Evolutionary conservation across 1,139 yeast genomes (phyloP).

Genomic region (Scheffersomyces stambukii): DNA sequence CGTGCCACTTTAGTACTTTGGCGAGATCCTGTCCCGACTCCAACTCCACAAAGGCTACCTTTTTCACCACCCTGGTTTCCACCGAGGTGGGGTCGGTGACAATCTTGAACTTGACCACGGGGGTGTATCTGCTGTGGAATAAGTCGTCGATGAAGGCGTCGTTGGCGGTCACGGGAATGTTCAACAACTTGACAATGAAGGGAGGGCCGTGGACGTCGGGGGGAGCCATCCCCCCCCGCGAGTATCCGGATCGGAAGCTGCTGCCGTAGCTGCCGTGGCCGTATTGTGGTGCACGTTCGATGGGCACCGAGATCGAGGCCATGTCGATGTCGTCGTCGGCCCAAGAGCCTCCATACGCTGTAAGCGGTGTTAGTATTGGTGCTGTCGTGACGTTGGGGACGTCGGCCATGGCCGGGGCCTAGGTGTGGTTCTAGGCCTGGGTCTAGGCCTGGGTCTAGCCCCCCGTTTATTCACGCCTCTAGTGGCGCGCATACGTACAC

Average conservation of each 20-base stretch:
- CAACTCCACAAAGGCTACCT: constrained; percentile 63
- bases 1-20: constrained; percentile 44
- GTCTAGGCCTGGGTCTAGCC: too few relatives aligned
- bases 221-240: constrained; percentile 8
- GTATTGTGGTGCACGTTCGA: constrained; percentile 28
- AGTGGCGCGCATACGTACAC: constrained; percentile 47
- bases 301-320: constrained; percentile 61
- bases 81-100: constrained; percentile 41
- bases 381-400: constrained; percentile 1
- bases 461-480: too few relatives aligned
- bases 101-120: constrained; percentile 37
- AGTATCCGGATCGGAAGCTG: constrained; percentile 9
- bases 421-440: background rate
- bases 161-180: constrained; percentile 41
- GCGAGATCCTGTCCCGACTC: constrained; percentile 41
- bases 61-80: constrained; percentile 38
- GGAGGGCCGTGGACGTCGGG: constrained; percentile 44
- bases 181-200: constrained; percentile 51
- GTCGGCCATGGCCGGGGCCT: background rate
- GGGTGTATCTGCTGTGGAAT: constrained; percentile 40
- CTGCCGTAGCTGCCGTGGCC: constrained; percentile 15
- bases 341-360: constrained; percentile 62
- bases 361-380: constrained; percentile 5
- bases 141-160: constrained; percentile 40
- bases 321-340: constrained; percentile 75